Conservation (phyloP, 2,329 filamentous ascomycete species). For the Aspergillus japonicus region DNA sequence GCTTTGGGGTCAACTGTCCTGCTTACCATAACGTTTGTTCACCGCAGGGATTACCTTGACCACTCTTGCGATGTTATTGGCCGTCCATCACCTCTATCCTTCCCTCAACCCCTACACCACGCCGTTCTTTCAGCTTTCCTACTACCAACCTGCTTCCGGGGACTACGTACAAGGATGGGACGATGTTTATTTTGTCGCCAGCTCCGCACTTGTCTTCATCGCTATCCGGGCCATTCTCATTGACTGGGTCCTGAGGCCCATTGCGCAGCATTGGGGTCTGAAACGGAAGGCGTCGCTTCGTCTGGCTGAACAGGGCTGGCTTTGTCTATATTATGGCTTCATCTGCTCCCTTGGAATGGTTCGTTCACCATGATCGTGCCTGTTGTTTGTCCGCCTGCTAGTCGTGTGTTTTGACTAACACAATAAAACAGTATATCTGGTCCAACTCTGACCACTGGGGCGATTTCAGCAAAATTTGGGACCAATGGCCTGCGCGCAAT, state of each 20-base stretch:
- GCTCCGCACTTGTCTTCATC: conserved; percentile 81
- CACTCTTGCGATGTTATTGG: conserved; percentile 75
- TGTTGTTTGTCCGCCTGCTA: conserved; percentile 5
- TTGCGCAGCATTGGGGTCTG: conserved; percentile 71
- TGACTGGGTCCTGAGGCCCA: conserved; percentile 80
- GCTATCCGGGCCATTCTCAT: conserved; percentile 79
- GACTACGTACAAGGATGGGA: conserved; percentile 75
- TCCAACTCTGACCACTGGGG: conserved; percentile 74
- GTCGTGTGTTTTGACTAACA: conserved; percentile 1
- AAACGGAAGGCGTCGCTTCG: conserved; percentile 74
- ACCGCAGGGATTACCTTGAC: conserved; percentile 76
- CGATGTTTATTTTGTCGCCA: conserved; percentile 73
- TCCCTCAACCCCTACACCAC: conserved; percentile 73
- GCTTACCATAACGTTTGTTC: conserved; percentile 4
- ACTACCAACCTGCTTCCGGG: conserved; percentile 68
- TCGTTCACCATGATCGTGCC: conserved; percentile 35
- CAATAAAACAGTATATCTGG: conserved; percentile 68
- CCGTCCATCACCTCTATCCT: conserved; percentile 80
- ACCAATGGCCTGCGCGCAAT: conserved; percentile 77
- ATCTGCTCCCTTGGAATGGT: conserved; percentile 87
- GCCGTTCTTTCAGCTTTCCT: conserved; percentile 85
- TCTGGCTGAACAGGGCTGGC: conserved; percentile 93
- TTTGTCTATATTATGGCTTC: conserved; percentile 75
- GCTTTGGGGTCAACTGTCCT: background rate
- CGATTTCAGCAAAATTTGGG: conserved; percentile 76